Evolutionary conservation across 345 rosid species (phyloP).

Genomic region (Salix suchowensis): DNA sequence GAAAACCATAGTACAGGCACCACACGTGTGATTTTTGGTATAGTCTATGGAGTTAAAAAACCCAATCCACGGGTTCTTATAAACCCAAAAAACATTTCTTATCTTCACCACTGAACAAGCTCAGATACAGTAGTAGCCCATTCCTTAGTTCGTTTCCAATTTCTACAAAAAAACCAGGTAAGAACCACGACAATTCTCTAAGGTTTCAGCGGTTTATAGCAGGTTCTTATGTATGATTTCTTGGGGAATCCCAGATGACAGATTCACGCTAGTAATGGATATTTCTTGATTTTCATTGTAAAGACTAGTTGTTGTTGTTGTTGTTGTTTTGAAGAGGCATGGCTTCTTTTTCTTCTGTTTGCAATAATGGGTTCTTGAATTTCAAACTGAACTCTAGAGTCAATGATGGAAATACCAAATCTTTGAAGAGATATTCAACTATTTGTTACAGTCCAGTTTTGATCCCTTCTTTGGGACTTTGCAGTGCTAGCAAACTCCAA

Average conservation of each 20-base stretch:
- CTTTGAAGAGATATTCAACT: constrained; percentile 23
- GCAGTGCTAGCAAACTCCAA: constrained; percentile 18
- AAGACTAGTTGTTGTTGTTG: neutral
- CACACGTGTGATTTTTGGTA: too few species aligned
- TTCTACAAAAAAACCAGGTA: constrained; percentile 1
- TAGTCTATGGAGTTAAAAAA: too few species aligned
- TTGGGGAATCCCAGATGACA: neutral
- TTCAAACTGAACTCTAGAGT: constrained; percentile 21
- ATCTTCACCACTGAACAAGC: too few species aligned
- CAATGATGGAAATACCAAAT: constrained; percentile 21
- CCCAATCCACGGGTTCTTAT: too few species aligned
- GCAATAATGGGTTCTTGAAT: constrained; percentile 46
- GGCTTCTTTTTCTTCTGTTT: constrained; percentile 53
- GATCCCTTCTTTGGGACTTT: constrained; percentile 21
- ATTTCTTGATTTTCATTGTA: constrained; percentile 8
- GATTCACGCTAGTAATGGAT: neutral
- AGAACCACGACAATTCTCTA: neutral
- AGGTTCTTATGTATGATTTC: neutral
- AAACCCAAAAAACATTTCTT: too few species aligned
- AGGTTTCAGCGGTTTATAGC: neutral
- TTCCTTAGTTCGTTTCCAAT: neutral
- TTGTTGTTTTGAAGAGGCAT: constrained; percentile 25
- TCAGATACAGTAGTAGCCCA: neutral
- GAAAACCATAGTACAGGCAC: too few species aligned
- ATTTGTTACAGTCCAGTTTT: constrained; percentile 23